Evolutionary conservation across 352 stramenopile genomes (phyloP), one percentile per base, ranked within the genome.

Genomic region (Pythium utonaiense): DNA sequence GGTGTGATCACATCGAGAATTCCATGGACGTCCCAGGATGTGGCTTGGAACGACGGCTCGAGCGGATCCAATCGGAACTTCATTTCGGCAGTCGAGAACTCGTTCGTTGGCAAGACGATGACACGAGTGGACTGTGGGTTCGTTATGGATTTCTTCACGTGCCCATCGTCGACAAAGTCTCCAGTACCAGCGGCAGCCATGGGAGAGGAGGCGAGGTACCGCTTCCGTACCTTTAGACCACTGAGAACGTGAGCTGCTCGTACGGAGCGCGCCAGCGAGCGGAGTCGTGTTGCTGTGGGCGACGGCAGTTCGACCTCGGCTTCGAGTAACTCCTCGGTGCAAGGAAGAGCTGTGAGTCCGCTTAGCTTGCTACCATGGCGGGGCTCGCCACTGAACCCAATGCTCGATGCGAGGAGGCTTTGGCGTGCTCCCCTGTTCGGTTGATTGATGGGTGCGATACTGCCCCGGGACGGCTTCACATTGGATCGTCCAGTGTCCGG

Each of bases 211-310:
- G 78, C 48, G 2, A 75, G 25, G 50, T 86, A 89, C 30, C 83
- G 85, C 21, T 73, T 73, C 19, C 53, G 36, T 6, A 67, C 57
- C n/a, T 68, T 67, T 19, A 78, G 61, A 1, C 71, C 71, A 3
- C 75, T 77, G 3, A 91, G 65, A 12, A 66, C 69, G 25, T 89
- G 78, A 16, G 67, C 75, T 5, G 81, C 81, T 8, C 78, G 73
- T 5, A 91, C 72, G 2, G 75, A 79, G 21, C 74, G 77, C 0
- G 77, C 78, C 1, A 91, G 53, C 10, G 81, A 77, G 24, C 61
- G 62, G 14, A 91, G 60, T 0, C 77, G 59, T 33, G 71, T 50
- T 1, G 72, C 76, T 1, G 77, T 89, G 0, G 62, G 57, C 0
- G 81, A 89, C 1, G 76, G 61, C 24, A 51, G 38, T 16, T 68